Base-by-base conservation (phyloP, 164 flowering plant genomes). In the Cinnamomum chago region DNA sequence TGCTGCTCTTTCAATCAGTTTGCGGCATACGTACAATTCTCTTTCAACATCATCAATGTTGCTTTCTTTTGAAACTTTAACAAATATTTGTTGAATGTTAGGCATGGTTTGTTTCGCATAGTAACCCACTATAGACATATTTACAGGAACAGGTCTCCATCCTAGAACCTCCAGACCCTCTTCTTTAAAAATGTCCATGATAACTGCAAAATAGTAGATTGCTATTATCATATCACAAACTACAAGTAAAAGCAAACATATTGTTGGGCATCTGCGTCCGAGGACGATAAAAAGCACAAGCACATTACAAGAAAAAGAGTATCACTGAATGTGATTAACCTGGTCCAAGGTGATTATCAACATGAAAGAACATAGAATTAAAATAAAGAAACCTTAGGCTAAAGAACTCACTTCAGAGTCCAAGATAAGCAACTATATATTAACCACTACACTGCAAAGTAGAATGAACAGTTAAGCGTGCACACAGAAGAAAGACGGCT, bases 121-220 rank as follows among this genome's bases (percentile, higher is more conserved):
- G 72, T 77, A 86, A 68, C 99, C 99, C 81, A 96, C 98, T 58
- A 94, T 77, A 72, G 94, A 81, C 35, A 72, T 64, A 87, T 96
- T 83, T 73, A 90, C 91, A 76, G 99, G 99, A 71, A 94, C 99
- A 64, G 91, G 79, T 80, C 99, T 89, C 99, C 99, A 96, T 65
- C 98, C 99, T 76, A 96, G 91, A 82, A 94, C 97, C 86, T 94
- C 96, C 79, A 96, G 89, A 75, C 98, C 99, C 77, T 94, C 98
- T 90, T 91, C 85, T 74, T 74, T 83, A 78, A 96, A 90, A 66
- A 65, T 89, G 76, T 89, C 85, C 67, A 72, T 65, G 72, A 96
- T 83, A 78, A 83, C 99, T 96, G 86, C 93, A 88, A 24, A 82
- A 62, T 20, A 79, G 80, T 40, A 17, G 68, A 72, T 70, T 64